A percentile compares a stretch with the other conserved stretches of the same genome.
Conservation (phyloP, 2,329 filamentous ascomycete species). For the Colletotrichum spaethianum region DNA sequence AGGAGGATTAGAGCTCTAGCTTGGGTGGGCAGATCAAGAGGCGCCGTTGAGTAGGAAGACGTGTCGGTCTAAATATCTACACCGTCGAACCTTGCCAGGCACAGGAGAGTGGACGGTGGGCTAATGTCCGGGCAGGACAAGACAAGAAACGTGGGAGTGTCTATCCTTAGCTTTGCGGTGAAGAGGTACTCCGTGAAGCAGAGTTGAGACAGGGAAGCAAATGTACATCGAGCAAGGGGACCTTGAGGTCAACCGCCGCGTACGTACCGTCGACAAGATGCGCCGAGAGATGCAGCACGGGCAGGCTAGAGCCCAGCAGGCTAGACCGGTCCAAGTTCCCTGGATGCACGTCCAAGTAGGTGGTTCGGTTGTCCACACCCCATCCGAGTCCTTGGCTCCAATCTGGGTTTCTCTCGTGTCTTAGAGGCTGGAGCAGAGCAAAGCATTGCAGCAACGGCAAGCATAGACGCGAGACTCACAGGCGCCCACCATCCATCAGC, state of each 20-base stretch:
- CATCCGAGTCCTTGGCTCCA: background rate
- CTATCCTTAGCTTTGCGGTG: constrained; percentile 37
- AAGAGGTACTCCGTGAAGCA: constrained; percentile 35
- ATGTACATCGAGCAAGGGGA: constrained; percentile 40
- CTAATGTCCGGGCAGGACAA: constrained; percentile 28
- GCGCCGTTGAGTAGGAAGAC: constrained; percentile 13
- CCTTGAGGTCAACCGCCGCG: constrained; percentile 21
- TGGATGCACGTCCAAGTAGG: constrained; percentile 29
- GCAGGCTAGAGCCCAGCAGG: constrained; percentile 35
- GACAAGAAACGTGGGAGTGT: constrained; percentile 35
- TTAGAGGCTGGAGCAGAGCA: background rate
- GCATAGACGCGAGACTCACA: background rate
- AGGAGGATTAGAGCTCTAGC: constrained; percentile 14
- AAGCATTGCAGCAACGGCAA: background rate
- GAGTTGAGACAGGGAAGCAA: constrained; percentile 21
- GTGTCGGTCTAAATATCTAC: constrained; percentile 38
- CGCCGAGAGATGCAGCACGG: constrained; percentile 42
- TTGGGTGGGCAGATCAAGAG: background rate
- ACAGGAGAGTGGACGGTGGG: constrained; percentile 14
- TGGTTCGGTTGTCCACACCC: constrained; percentile 11
- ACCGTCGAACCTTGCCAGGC: constrained; percentile 25
- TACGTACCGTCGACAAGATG: constrained; percentile 30
- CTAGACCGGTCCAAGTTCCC: constrained; percentile 37
- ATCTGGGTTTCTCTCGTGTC: background rate
- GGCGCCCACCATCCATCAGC: background rate